phyloP scores from a whole-genome alignment of 2,329 filamentous ascomycete genomes.

The Parascedosporium putredinis region DNA sequence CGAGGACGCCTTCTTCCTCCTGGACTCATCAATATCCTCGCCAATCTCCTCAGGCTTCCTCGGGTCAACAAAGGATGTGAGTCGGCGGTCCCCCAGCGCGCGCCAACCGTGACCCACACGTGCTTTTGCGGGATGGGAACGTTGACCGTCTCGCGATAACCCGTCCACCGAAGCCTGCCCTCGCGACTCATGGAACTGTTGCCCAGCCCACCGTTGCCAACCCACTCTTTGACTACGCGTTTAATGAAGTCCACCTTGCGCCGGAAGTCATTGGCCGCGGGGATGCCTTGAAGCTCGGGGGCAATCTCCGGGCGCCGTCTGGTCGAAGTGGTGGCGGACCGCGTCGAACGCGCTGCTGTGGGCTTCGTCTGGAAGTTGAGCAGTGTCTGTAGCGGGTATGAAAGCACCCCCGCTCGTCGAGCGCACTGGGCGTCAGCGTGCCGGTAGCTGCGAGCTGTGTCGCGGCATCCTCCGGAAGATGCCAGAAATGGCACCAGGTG shows the following conservation, averaged over 20 bases:
- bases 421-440: constrained; percentile 58
- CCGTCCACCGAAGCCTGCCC: constrained; percentile 46
- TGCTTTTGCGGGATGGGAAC: constrained; percentile 47
- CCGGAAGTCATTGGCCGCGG: constrained; percentile 62
- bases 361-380: constrained; percentile 54
- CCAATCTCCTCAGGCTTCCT: constrained; percentile 41
- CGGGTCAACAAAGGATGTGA: constrained; percentile 45
- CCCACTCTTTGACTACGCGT: constrained; percentile 61
- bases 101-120: constrained; percentile 60
- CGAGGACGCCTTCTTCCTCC: neutral
- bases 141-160: constrained; percentile 43
- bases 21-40: constrained; percentile 38
- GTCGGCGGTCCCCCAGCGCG: constrained; percentile 47
- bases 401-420: constrained; percentile 60
- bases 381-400: constrained; percentile 62
- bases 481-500: constrained; percentile 69
- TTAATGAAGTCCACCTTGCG: constrained; percentile 66
- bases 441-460: constrained; percentile 53
- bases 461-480: constrained; percentile 61
- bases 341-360: constrained; percentile 22
- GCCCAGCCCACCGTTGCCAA: constrained; percentile 57
- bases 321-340: constrained; percentile 23
- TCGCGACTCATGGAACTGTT: constrained; percentile 49
- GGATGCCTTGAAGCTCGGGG: constrained; percentile 50
- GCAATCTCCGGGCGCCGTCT: constrained; percentile 51